A percentile compares a stretch with the other conserved stretches of the same genome.
Conservation (phyloP, 2,329 filamentous ascomycete species). For the Fusarium staphyleae region DNA sequence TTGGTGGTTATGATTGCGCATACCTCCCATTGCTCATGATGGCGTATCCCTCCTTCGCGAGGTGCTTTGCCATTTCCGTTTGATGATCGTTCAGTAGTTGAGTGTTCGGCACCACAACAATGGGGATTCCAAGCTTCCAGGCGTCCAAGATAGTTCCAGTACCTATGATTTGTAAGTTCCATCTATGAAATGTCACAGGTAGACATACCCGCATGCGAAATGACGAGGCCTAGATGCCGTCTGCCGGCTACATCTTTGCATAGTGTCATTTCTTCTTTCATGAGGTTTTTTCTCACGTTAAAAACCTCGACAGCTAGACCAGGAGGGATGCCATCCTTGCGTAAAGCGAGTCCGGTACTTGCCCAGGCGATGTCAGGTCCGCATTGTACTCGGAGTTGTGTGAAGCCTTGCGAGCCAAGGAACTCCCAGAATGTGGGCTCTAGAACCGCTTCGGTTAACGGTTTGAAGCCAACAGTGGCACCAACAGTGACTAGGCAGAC, state of each 20-base stretch:
- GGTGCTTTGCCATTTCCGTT: slow-evolving; percentile 79
- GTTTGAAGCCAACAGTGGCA: slow-evolving; percentile 83
- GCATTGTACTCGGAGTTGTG: slow-evolving; percentile 79
- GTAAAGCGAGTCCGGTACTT: slow-evolving; percentile 27
- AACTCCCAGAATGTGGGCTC: slow-evolving; percentile 66
- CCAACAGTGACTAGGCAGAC: slow-evolving; percentile 89
- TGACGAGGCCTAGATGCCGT: slow-evolving; percentile 72
- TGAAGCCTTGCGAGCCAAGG: slow-evolving; percentile 68
- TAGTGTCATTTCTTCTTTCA: slow-evolving; percentile 59
- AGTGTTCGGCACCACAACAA: slow-evolving; percentile 91
- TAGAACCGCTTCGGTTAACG: slow-evolving; percentile 72
- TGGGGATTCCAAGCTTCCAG: slow-evolving; percentile 72
- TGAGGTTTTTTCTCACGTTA: slow-evolving; percentile 45
- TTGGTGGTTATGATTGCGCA: slow-evolving; percentile 31
- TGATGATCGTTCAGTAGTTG: slow-evolving; percentile 89
- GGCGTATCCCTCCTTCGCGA: slow-evolving; percentile 78
- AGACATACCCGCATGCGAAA: slow-evolving; percentile 83
- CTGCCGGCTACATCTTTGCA: slow-evolving; percentile 57
- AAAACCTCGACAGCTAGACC: slow-evolving; percentile 44
- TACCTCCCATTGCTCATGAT: slow-evolving; percentile 74
- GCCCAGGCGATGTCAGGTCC: slow-evolving; percentile 67
- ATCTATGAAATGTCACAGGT: neutral
- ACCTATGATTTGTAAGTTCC: slow-evolving; percentile 59
- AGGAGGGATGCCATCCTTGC: slow-evolving; percentile 35
- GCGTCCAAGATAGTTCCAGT: slow-evolving; percentile 90